Conservation (phyloP, 2,329 filamentous ascomycete genomes). For the Colletotrichum kahawae region DNA sequence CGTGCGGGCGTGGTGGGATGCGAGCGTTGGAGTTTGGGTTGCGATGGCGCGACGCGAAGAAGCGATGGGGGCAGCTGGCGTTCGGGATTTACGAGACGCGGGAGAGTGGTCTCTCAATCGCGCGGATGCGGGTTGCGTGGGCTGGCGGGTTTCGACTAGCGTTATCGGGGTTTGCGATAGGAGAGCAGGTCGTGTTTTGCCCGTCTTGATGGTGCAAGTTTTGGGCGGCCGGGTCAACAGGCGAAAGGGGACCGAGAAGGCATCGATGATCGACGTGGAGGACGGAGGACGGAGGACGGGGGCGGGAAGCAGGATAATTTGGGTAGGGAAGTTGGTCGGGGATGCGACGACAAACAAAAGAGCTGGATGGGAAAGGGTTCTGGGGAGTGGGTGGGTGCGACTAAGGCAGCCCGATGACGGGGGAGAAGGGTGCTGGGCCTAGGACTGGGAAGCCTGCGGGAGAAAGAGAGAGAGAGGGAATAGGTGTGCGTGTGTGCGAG, state of each 20-base stretch:
- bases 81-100: constrained; percentile 5
- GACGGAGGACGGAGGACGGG: neutral
- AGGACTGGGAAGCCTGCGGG: neutral
- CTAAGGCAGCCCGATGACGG: constrained; percentile 18
- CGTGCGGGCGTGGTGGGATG: neutral
- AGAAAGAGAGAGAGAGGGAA: neutral
- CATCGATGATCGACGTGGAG: constrained; percentile 22
- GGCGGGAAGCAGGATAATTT: neutral
- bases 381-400: constrained; percentile 18
- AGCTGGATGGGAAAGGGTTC: constrained; percentile 3
- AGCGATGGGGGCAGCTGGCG: neutral
- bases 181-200: neutral
- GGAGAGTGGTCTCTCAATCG: constrained; percentile 10
- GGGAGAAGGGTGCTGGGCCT: neutral
- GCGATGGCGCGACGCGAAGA: constrained; percentile 20
- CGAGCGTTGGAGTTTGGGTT: neutral
- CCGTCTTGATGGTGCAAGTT: neutral
- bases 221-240: constrained; percentile 14
- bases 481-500: neutral
- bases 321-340: constrained; percentile 8
- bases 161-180: constrained; percentile 16
- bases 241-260: constrained; percentile 9
- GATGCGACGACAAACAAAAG: constrained; percentile 18
- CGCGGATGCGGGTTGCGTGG: neutral
- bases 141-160: neutral